Evolutionary conservation across 163 green algal species (phyloP), one percentile per base, ranked within the genome.

Genomic region (Dunaliella salina): DNA sequence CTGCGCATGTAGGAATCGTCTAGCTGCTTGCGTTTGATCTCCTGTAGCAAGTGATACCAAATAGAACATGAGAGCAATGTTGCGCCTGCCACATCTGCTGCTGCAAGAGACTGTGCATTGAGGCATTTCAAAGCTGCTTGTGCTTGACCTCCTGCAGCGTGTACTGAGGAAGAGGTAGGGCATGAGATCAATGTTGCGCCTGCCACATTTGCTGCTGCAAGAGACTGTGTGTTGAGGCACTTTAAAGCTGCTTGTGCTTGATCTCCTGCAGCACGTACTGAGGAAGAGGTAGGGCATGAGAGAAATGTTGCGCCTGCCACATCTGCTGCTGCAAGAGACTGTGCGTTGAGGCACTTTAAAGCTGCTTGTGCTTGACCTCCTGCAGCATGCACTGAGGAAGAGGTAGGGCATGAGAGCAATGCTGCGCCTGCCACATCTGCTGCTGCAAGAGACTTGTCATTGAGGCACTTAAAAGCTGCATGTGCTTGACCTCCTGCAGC

Each of bases 401-500:
- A n/a, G n/a, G n/a, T n/a, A n/a, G n/a, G n/a, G n/a, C n/a, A n/a
- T n/a, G n/a, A n/a, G n/a, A n/a, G n/a, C n/a, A n/a, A n/a, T n/a
- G n/a, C n/a, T n/a, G n/a, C n/a, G n/a, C n/a, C n/a, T n/a, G 90
- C 90, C 32, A 88, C 88, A 32, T 89, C 87, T 20, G 88, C 87
- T 15, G 90, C 90, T 11, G 87, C 87, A 1, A 85, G 84, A 1
- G 88, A 86, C 26, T 87, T 82, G 0, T 80, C 84, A 25, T 67
- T n/a, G n/a, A 46, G 0, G 88, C 90, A 83, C 71, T 91, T 81
- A 86, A 90, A 85, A n/a, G n/a, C 0, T 82, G 85, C 82, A 82
- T 85, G 57, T 82, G 75, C 79, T 88, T 88, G 11, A 88, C 85
- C 59, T 80, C 83, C 87, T 90, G 69, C 40, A 1, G 30, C 0